A percentile compares a stretch with the other conserved stretches of the same genome.
Evolutionary conservation across 1,139 yeast genomes (phyloP).

Genomic region (Debaryomyces robertsiae): DNA sequence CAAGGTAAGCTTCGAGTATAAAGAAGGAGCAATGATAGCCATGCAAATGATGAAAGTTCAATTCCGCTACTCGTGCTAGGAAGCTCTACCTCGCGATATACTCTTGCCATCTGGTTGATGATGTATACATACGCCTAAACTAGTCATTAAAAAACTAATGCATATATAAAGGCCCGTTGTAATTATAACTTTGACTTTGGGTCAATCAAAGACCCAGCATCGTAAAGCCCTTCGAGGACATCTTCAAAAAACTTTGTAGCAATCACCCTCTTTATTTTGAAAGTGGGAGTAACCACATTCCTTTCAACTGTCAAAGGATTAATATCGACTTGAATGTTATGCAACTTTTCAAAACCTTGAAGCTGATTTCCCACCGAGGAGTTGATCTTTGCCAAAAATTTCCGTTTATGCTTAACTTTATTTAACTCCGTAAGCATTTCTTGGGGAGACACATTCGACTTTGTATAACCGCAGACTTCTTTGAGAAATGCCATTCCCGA

Average conservation of each 20-base stretch:
- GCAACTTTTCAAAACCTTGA: conserved; percentile 63
- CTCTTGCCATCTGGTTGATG: too few species aligned
- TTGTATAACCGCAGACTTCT: conserved; percentile 16
- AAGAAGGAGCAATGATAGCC: too few species aligned
- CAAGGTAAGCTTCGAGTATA: too few species aligned
- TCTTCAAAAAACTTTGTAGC: conserved; percentile 55
- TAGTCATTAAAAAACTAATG: too few species aligned
- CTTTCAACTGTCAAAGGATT: conserved; percentile 70
- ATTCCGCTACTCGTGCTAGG: too few species aligned
- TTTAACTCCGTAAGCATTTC: conserved; percentile 33
- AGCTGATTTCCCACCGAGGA: conserved; percentile 24
- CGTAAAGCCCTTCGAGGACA: conserved; percentile 54
- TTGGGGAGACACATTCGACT: conserved; percentile 20
- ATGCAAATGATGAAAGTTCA: too few species aligned
- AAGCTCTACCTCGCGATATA: too few species aligned
- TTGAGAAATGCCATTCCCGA: conserved; percentile 18
- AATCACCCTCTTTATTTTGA: conserved; percentile 66
- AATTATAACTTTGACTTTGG: conserved; percentile 10
- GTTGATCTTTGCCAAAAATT: conserved; percentile 32
- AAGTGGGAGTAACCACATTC: conserved; percentile 72
- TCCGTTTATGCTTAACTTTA: conserved; percentile 28
- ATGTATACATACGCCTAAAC: too few species aligned
- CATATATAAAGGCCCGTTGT: too few species aligned
- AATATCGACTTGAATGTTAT: conserved; percentile 57
- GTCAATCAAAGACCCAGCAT: conserved; percentile 46